Base-by-base conservation (phyloP, 306 rosid genomes). In the Gleditsia sinensis region DNA sequence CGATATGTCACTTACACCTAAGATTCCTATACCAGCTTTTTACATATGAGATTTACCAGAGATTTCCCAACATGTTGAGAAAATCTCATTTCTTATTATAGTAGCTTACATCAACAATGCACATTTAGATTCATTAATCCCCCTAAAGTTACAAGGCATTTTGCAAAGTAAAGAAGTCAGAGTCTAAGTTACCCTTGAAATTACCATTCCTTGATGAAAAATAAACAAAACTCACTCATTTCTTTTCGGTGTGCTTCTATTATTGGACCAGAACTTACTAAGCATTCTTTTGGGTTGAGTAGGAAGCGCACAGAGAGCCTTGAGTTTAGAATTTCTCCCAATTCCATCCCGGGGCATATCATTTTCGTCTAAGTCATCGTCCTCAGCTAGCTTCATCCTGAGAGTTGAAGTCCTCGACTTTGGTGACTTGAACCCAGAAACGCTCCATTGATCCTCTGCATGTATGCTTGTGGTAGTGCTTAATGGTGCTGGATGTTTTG, bases 361-460 rank as follows among this genome's bases (percentile, higher is more conserved):
- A 37, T 84, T 84, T 64, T 84, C 95, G 28, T 83, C 90, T 25
- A 90, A 77, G 5, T 83, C 92, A 68, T 92, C 97, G 16, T 92
- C 94, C 76, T 95, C 99, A 34, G 91, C 96, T 33, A 95, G 91
- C 83, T 92, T 95, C 99, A 95, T 95, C 76, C 88, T 83, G 21
- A 95, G 84, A 39, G 99, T 92, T 67, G 98, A 86, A 46, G 86
- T 77, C 81, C 75, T 92, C 40, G 93, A 89, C 53, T 86, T 94
- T 67, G 98, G 98, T 53, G 97, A 88, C 72, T 92, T 90, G 48
- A 90, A 86, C 55, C 89, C 93, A 4, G 98, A 87, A 61, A 92
- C 88, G 78, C 97, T 88, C 97, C 94, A 92, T 78, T 88, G 95
- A 28, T 95, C 98, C 21, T 95, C 98, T 48, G 88, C 91, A 33